Evolutionary conservation across 2,329 filamentous ascomycete genomes (phyloP).

Genomic region (Neonectria faginata): DNA sequence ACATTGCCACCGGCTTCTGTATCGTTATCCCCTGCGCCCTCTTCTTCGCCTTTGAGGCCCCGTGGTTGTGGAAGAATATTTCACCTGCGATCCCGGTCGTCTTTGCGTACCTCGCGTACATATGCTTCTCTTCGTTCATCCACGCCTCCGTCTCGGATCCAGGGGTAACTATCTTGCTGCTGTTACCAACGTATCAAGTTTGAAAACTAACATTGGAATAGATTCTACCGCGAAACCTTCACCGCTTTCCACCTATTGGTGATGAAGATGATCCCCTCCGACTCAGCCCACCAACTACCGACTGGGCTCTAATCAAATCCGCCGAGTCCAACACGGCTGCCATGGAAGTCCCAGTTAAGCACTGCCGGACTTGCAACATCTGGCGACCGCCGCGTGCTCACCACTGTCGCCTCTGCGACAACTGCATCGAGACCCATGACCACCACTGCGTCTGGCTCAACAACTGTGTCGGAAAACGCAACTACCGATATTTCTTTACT

Average conservation of each 20-base stretch:
- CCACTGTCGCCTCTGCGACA: constrained; percentile 96
- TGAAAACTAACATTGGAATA: constrained; percentile 52
- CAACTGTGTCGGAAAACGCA: constrained; percentile 95
- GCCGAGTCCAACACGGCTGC: constrained; percentile 80
- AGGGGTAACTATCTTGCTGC: constrained; percentile 72
- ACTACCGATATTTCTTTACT: constrained; percentile 97
- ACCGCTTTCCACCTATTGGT: constrained; percentile 82
- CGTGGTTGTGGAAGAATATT: constrained; percentile 87
- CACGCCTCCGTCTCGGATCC: constrained; percentile 94
- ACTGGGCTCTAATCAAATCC: constrained; percentile 93
- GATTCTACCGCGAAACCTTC: constrained; percentile 93
- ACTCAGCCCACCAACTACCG: constrained; percentile 86
- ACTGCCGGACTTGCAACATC: constrained; percentile 96
- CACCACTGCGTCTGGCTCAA: constrained; percentile 99
- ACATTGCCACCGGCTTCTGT: constrained; percentile 84
- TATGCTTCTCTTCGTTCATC: constrained; percentile 92
- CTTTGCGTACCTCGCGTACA: constrained; percentile 91
- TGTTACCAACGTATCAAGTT: background rate
- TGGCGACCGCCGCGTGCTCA: constrained; percentile 97
- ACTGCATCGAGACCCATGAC: constrained; percentile 96
- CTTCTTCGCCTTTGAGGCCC: constrained; percentile 87
- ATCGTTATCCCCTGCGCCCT: constrained; percentile 82
- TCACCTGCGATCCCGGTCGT: constrained; percentile 89
- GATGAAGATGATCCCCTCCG: constrained; percentile 84
- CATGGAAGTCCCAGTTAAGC: constrained; percentile 98